These are phyloP conservation scores for Trametes cingulata DNA, from an alignment of 768 basidiomycete species.

Conservation along the genomic window DNA sequence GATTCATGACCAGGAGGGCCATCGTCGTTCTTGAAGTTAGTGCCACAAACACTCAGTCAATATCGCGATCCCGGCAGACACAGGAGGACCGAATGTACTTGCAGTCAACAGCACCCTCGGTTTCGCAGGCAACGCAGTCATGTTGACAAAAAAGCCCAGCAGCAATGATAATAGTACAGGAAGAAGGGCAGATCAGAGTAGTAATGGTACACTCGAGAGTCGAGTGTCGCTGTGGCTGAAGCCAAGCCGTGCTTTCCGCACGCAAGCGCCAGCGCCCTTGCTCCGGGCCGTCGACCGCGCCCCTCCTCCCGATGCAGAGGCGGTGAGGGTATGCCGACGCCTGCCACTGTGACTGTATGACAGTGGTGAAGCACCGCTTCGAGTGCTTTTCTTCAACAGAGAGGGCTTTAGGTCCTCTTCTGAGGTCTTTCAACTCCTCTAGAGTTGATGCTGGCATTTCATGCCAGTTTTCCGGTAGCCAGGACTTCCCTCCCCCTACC, in stretches of 20 bases:
- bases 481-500: not conserved
- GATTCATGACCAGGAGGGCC: constrained; percentile 75
- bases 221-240: not conserved
- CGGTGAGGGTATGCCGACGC: not conserved
- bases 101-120: constrained; percentile 46
- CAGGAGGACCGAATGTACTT: constrained; percentile 27
- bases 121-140: constrained; percentile 21
- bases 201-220: not conserved
- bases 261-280: not conserved
- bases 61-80: not conserved
- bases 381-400: not conserved
- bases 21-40: constrained; percentile 68
- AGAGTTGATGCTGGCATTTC: not conserved
- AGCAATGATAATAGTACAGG: not conserved
- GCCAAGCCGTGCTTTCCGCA: not conserved
- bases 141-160: constrained; percentile 2
- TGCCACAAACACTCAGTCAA: not conserved
- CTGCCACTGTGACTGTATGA: not conserved
- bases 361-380: not conserved
- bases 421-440: not conserved
- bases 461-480: not conserved
- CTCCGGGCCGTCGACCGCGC: not conserved
- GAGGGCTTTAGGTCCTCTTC: not conserved
- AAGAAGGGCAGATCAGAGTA: not conserved
- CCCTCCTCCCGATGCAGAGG: not conserved